Evolutionary conservation across 2,329 filamentous ascomycete genomes (phyloP), one percentile per base, ranked within the genome.

Genomic region (Scorias spongiosa): DNA sequence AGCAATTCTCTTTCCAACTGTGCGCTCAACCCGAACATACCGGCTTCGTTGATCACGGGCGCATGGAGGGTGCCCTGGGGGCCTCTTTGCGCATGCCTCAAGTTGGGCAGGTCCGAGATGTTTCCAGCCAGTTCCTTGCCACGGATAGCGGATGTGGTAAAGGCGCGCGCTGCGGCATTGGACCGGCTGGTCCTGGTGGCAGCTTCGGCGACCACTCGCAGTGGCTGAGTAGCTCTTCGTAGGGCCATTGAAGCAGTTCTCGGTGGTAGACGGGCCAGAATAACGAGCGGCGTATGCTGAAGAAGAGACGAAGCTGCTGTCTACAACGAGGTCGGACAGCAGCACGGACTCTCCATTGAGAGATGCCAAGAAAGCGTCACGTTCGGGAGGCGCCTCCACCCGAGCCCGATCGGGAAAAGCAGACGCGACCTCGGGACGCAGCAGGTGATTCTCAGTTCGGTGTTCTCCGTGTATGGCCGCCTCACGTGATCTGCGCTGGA

Each of bases 11-110:
- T 7, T 26, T 7, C 20, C 20, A 4, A 12, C 9, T 36, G 5
- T 17, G 39, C 34, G 15, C 28, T 15, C 40, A 38, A 43, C 20
- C 5, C 14, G 2, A 9, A 11, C 49, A 37, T 44, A 55, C 54
- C 54, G 64, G 84, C 76, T 30, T 89, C 88, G 68, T 96, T 95
- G 58, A 94, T 75, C 56, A 93, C 69, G 46, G 87, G 83, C 17
- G 72, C 82, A 59, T 84, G 78, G 51, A 95, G 76, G 53, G 76
- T 72, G 46, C 61, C 64, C 38, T 57, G 49, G 14, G 62, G 52
- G 44, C 60, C 58, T 48, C 69, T 63, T 50, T 64, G 66, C 29
- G 66, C 63, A 48, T 58, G 60, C 65, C 56, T 51, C 64, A 71
- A 61, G 58, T 71, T 70, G 43, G 66, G 66, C 26, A 64, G 58